A percentile compares a stretch with the other conserved stretches of the same genome.
phyloP scores from a whole-genome alignment of 1,139 yeast species.

The Debaryomyces psychrophilus region DNA sequence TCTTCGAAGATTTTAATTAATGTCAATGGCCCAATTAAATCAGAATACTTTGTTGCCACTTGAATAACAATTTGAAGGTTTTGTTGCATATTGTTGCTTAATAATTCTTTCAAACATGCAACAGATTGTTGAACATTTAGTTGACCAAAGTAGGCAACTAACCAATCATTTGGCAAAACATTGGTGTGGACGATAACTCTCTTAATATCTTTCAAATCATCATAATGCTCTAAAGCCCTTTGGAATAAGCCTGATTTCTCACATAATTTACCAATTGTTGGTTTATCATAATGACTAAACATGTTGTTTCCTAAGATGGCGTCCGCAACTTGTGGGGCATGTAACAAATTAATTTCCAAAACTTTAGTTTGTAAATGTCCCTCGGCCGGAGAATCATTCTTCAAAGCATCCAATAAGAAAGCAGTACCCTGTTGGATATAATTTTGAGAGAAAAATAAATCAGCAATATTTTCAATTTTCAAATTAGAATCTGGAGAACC shows the following conservation, averaged over 20 bases:
- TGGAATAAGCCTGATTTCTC: conserved; percentile 94
- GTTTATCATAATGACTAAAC: conserved; percentile 95
- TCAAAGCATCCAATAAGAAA: conserved; percentile 92
- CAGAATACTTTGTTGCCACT: conserved; percentile 95
- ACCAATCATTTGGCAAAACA: conserved; percentile 90
- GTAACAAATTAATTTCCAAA: conserved; percentile 86
- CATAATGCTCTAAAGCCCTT: conserved; percentile 94
- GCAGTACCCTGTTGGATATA: conserved; percentile 98
- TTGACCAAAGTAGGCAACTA: conserved; percentile 89
- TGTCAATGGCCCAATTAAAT: conserved; percentile 82
- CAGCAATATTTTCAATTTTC: conserved; percentile 86
- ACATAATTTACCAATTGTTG: conserved; percentile 87
- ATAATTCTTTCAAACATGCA: conserved; percentile 83
- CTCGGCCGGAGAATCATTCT: conserved; percentile 91
- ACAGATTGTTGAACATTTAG: conserved; percentile 92
- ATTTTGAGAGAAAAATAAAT: conserved; percentile 92
- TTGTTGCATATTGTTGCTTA: conserved; percentile 78
- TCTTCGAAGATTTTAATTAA: conserved; percentile 92
- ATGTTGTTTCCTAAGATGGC: conserved; percentile 95
- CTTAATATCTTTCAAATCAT: conserved; percentile 92
- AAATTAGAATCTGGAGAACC: conserved; percentile 64
- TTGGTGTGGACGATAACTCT: conserved; percentile 90
- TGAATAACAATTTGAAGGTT: conserved; percentile 93
- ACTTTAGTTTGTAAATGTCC: conserved; percentile 96
- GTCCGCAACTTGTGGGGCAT: conserved; percentile 99